Evolutionary conservation across 805 yeast genomes (phyloP), one percentile per base, ranked within the genome.

Genomic region (Ogataea thermomethanolica): DNA sequence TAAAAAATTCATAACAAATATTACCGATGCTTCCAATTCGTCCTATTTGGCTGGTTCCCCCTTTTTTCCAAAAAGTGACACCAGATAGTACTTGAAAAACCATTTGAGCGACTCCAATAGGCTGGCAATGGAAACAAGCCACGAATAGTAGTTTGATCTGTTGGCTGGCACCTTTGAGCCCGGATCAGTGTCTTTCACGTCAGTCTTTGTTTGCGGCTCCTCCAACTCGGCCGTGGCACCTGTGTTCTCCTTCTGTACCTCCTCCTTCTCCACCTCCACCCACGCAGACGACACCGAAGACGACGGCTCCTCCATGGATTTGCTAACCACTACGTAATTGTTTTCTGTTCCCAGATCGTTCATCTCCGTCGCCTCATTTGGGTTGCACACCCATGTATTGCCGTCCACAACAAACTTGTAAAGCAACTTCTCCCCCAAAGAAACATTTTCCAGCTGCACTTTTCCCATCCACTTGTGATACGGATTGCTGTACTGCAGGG

Each of bases 401-500:
- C 48, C 55, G 37, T 59, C 49, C 13, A 53, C 46, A 5, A 62
- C 58, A 37, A 55, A 62, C 34, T 62, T 62, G 45, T 58, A 62
- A 13, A 41, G 31, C 27, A 56, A 34, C 33, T 53, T 54, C 13
- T 45, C 48, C 31, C 46, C 41, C 23, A 26, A 29, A 5, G 28
- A 29, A 17, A 31, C 33, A 12, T 31, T 29, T 7, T 33, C 21
- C 11, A 43, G 21, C 9, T 24, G 24, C 17, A 43, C n/a, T 8
- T 23, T 15, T 11, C 40, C n/a, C 13, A 21, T 29, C 54, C 54
- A 52, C 15, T 29, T 14, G 2, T 25, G n/a, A n/a, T 25, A 11
- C 4, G 8, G 2, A 1, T 23, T 25, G 23, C 44, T 40, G 28
- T 33, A 48, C 4, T 28, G 22, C 12, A 52, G 31, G 7, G 29